Evolutionary conservation across 257 asterid species (phyloP).

Genomic region (Solanum sejunctum): DNA sequence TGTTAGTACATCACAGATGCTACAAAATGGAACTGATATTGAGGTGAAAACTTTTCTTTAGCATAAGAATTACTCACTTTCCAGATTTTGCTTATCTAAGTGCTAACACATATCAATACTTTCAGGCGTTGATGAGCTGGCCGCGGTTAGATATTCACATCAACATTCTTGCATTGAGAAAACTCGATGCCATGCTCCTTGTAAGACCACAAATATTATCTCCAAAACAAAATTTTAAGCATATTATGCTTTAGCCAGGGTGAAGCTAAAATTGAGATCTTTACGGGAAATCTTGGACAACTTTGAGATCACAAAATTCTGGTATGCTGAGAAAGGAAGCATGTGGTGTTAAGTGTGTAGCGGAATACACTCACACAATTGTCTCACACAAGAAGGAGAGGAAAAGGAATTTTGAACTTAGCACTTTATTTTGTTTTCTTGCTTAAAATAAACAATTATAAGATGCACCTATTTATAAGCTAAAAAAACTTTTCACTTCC

Average conservation of each 20-base stretch:
- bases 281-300: conserved; percentile 64
- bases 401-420: no score
- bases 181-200: conserved; percentile 73
- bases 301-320: conserved; percentile 61
- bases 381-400: no score
- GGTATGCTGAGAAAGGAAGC: conserved; percentile 89
- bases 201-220: conserved; percentile 23
- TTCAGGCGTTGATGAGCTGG: conserved; percentile 65
- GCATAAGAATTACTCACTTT: not conserved
- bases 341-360: no score
- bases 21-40: conserved; percentile 44
- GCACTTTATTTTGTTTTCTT: no score
- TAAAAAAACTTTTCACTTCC: no score
- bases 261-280: not conserved
- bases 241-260: not conserved
- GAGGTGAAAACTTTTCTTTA: conserved; percentile 31
- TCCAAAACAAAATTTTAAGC: not conserved
- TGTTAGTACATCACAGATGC: conserved; percentile 39
- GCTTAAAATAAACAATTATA: no score
- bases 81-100: not conserved
- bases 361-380: no score
- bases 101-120: not conserved
- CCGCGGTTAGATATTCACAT: conserved; percentile 72
- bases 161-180: conserved; percentile 70
- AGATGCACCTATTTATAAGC: no score